Conservation (phyloP, 192 early-diverging fungal species). For the Linnemannia elongata region DNA sequence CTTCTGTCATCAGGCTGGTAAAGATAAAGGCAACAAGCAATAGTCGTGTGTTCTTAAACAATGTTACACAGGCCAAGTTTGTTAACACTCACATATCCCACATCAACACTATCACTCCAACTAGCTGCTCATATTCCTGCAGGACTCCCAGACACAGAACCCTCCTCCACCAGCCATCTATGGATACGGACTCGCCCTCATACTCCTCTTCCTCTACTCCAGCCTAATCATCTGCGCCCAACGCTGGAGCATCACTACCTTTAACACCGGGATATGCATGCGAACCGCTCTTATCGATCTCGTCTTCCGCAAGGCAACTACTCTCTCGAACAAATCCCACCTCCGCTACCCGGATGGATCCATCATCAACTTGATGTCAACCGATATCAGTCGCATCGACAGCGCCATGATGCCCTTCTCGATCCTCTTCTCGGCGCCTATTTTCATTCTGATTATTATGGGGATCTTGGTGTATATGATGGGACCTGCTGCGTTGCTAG, state of each 20-base stretch:
- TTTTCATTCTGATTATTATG: neutral
- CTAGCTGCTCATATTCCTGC: constrained; percentile 17
- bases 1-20: constrained; percentile 13
- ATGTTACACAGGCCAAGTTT: neutral
- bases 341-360: constrained; percentile 35
- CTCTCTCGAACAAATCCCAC: constrained; percentile 8
- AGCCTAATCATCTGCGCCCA: neutral
- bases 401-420: constrained; percentile 15
- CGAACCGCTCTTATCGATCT: constrained; percentile 30
- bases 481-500: constrained; percentile 28
- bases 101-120: neutral
- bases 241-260: constrained; percentile 6
- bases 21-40: neutral
- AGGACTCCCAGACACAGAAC: neutral
- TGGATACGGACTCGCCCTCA: constrained; percentile 2
- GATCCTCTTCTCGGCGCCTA: constrained; percentile 11
- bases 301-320: constrained; percentile 37
- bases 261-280: constrained; percentile 19
- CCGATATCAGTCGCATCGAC: constrained; percentile 43
- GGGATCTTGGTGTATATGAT: constrained; percentile 3
- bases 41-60: neutral
- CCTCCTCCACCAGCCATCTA: constrained; percentile 1
- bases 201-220: neutral
- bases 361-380: constrained; percentile 62
- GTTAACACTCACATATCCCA: neutral